Evolutionary conservation across 1,284 basidiomycete genomes (phyloP), one percentile per base, ranked within the genome.

Genomic region (Sporisorium scitamineum): DNA sequence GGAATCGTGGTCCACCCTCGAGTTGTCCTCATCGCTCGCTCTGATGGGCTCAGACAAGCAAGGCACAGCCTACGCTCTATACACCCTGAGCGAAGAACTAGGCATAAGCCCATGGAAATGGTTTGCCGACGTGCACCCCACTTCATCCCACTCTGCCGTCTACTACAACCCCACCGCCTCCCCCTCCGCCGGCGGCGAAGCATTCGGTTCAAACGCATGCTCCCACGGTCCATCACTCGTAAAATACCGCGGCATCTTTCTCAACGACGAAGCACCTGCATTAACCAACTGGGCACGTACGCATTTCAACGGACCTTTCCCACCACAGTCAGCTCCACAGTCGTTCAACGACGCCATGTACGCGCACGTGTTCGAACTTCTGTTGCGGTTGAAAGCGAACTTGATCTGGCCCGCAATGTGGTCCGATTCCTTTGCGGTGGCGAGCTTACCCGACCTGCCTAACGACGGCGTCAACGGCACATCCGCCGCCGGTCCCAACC

Each of bases 311-410:
- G 91, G 91, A 67, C 90, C 90, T 4, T 89, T 89, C 3, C 89
- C 90, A 2, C 86, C 88, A 13, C 22, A 73, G 11, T 31, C 39
- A 3, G 66, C 10, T 58, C 87, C 4, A 76, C 87, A 32, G 86
- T 88, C 90, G 0, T 91, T 91, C 86, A 90, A 90, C 76, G 88
- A 88, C 56, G 86, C 89, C 61, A 91, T 92, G 87, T 92, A 92
- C 81, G 87, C 87, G 14, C 89, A 89, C 48, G 76, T 85, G 51
- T 87, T 86, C 52, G 91, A 92, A 82, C 85, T 92, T 47, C 86
- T 92, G 41, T 86, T 92, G 47, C 88, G 91, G 11, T 81, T 92
- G 68, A 91, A 90, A 78, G 90, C 88, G 13, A 92, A 92, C 85
- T 90, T 90, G 80, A 84, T 92, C 22, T 92, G 91, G 91, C 55